phyloP scores from a whole-genome alignment of 306 rosid species.

The Carpinus fangiana region DNA sequence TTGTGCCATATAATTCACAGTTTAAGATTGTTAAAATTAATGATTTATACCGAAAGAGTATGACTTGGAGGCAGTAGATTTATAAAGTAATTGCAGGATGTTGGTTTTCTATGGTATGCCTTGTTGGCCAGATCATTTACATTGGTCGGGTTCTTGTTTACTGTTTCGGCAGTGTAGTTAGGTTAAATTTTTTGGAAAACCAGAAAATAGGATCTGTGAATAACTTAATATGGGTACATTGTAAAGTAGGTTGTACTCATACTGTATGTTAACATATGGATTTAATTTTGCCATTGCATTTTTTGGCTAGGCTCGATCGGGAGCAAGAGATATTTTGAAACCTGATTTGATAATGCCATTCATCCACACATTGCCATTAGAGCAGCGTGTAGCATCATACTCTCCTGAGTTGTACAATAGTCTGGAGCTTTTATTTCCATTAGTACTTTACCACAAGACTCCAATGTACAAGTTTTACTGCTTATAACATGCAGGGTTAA shows the following conservation, averaged over 20 bases:
- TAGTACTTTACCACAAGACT: too few relatives aligned
- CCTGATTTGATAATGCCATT: constrained; percentile 88
- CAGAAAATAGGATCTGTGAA: neutral
- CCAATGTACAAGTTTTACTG: too few relatives aligned
- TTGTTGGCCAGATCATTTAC: neutral
- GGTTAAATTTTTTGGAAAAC: neutral
- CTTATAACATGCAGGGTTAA: too few relatives aligned
- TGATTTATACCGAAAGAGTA: too few relatives aligned
- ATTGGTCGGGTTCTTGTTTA: neutral
- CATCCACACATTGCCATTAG: constrained; percentile 57
- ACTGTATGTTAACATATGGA: neutral
- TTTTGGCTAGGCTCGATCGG: constrained; percentile 28
- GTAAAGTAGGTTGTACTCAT: neutral
- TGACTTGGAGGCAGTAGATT: too few relatives aligned
- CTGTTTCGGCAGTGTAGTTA: neutral
- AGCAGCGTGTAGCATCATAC: too few relatives aligned
- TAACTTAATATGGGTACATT: too few relatives aligned
- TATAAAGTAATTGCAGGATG: too few relatives aligned
- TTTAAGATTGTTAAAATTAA: too few relatives aligned
- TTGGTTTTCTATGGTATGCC: neutral
- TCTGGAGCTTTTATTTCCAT: neutral
- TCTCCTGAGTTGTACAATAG: constrained; percentile 62
- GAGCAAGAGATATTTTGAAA: constrained; percentile 83
- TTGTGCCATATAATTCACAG: too few relatives aligned
- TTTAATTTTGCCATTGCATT: constrained; percentile 18